Evolutionary conservation across 192 early-diverging fungal species (phyloP), one percentile per base, ranked within the genome.

Genomic region (Helicostylum pulchrum): DNA sequence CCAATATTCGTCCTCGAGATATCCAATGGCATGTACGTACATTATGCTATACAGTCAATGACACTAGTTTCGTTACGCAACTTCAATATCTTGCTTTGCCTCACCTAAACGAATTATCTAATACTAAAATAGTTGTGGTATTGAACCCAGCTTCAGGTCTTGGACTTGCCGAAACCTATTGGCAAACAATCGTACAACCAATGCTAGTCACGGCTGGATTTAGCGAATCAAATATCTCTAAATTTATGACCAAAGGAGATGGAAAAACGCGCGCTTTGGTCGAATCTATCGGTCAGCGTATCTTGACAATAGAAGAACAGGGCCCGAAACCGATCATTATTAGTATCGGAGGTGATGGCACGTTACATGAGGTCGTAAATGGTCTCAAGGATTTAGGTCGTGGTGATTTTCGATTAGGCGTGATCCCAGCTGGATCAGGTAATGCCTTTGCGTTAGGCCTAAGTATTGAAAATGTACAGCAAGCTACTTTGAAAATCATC

Each of bases 261-360:
- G 63, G 61, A 1, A 56, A 67, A 20, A 70, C 60, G 0, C 60
- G 65, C 14, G 68, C 60, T 11, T 47, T 72, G 34, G 76, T 70
- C 2, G 67, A 74, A 30, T 65, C 73, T 2, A 57, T 78, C 5
- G 70, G 72, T 15, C 59, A 66, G 8, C 61, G 62, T n/a, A 50
- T 48, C 17, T 53, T 21, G 26, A 21, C 51, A 15, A 15, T 54
- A 7, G 15, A 48, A 4, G 7, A 61, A n/a, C 14, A 8, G 26
- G 39, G 44, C 1, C 10, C n/a, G 15, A 44, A 23, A 6, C 8
- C 65, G 1, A 67, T 79, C 10, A 39, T 82, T 7, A 74, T 82
- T 31, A 71, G 75, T 61, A 53, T 82, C 1, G 80, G 80, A 19
- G 80, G 80, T 0, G 80, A 82, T 63, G 80, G 80, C 4, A 75